Evolutionary conservation across 345 rosid genomes (phyloP).

Genomic region (Euphorbia pulcherrima): DNA sequence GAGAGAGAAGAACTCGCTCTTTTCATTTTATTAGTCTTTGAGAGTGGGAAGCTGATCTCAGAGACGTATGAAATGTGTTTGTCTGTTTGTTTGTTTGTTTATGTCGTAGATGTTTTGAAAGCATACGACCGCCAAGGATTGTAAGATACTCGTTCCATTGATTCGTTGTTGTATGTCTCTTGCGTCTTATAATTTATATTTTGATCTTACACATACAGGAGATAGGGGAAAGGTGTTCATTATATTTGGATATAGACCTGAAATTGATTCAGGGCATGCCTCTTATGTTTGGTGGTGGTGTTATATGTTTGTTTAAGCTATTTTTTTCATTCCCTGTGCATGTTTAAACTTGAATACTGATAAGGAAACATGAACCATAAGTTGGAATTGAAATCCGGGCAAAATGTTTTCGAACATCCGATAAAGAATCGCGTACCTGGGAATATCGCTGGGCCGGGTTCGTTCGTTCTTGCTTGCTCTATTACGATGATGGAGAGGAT

Average conservation of each 20-base stretch:
- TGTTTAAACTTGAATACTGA: neutral
- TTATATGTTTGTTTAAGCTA: neutral
- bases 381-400: too few relatives aligned
- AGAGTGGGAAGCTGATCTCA: conserved; percentile 12
- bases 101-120: conserved; percentile 5
- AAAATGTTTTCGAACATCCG: too few relatives aligned
- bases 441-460: too few relatives aligned
- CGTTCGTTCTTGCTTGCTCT: too few relatives aligned
- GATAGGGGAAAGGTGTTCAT: neutral
- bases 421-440: too few relatives aligned
- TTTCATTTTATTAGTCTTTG: neutral
- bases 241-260: neutral
- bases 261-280: neutral
- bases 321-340: neutral
- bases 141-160: neutral
- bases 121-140: conserved; percentile 3
- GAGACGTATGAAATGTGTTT: conserved; percentile 8
- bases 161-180: neutral
- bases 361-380: neutral
- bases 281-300: neutral
- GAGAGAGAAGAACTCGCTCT: neutral
- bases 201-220: neutral
- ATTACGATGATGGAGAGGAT: neutral
- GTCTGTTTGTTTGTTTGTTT: neutral
- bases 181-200: neutral